Percentiles rank a stretch among this genome's conserved stretches.
Evolutionary conservation across 2,329 filamentous ascomycete species (phyloP).

Genomic region (Aaosphaeria arxii): DNA sequence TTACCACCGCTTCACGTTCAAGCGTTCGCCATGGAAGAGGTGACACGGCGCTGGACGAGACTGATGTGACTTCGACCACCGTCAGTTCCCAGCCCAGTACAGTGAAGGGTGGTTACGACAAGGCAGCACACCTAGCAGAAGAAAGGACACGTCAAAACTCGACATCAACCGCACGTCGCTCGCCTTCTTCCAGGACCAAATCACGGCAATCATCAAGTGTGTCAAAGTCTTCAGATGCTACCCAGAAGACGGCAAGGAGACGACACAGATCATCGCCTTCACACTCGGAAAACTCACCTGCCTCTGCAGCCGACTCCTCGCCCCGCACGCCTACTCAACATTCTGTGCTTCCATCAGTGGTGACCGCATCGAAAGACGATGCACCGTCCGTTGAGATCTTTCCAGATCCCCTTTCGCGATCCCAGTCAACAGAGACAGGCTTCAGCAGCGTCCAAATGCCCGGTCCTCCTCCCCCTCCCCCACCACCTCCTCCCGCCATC

Average conservation of each 20-base stretch:
- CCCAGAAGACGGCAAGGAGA: constrained; percentile 40
- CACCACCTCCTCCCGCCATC: constrained; percentile 70
- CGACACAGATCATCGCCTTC: constrained; percentile 29
- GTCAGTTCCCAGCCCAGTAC: constrained; percentile 40
- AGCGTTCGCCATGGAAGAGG: constrained; percentile 36
- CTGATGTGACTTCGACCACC: constrained; percentile 43
- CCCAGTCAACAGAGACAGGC: constrained; percentile 30
- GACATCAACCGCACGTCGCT: constrained; percentile 14
- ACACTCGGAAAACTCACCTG: constrained; percentile 38
- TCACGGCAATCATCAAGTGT: constrained; percentile 40
- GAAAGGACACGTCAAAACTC: constrained; percentile 21
- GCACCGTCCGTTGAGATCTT: constrained; percentile 45
- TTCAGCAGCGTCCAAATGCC: constrained; percentile 40
- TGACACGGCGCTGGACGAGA: constrained; percentile 25
- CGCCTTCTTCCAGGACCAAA: constrained; percentile 18
- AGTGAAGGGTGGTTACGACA: constrained; percentile 15
- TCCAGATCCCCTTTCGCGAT: constrained; percentile 36
- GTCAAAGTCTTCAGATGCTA: constrained; percentile 47
- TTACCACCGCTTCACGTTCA: constrained; percentile 37
- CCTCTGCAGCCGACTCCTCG: constrained; percentile 43
- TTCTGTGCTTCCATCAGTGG: constrained; percentile 31
- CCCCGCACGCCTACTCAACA: constrained; percentile 45
- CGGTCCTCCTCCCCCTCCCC: constrained; percentile 55
- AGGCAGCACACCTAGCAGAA: constrained; percentile 1
- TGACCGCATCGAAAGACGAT: constrained; percentile 29